Evolutionary conservation across 441 rosid species (phyloP).

Genomic region (Pelargonium hybrid): DNA sequence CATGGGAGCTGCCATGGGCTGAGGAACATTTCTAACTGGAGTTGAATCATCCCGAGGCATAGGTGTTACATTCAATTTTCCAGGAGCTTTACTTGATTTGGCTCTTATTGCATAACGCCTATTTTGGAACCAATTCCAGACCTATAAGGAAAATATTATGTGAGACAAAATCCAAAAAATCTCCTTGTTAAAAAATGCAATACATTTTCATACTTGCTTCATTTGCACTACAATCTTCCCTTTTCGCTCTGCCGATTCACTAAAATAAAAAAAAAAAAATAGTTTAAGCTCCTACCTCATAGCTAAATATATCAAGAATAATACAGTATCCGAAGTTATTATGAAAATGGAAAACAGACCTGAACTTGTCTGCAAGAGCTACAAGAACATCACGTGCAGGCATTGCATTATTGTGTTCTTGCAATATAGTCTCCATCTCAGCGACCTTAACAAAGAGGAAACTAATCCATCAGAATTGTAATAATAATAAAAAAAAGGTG

Average conservation of each 20-base stretch:
- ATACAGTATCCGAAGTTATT: constrained; percentile 9
- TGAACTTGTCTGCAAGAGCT: constrained; percentile 75
- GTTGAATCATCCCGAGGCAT: constrained; percentile 52
- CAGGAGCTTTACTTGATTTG: constrained; percentile 66
- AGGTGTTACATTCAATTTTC: constrained; percentile 62
- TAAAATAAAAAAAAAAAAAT: constrained; percentile 27
- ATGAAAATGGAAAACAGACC: constrained; percentile 37
- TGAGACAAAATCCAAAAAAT: constrained; percentile 8
- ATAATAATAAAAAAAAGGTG: neutral
- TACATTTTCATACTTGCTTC: constrained; percentile 58
- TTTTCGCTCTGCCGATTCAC: constrained; percentile 68
- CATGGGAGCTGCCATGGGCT: constrained; percentile 42
- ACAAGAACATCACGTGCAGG: constrained; percentile 66
- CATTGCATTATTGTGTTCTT: constrained; percentile 65
- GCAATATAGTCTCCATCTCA: constrained; percentile 88
- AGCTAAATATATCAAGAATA: constrained; percentile 4
- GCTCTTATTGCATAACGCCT: constrained; percentile 89
- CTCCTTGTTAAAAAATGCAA: constrained; percentile 8
- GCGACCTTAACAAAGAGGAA: constrained; percentile 38
- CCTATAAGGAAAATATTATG: constrained; percentile 28
- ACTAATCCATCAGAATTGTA: neutral
- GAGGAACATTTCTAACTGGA: constrained; percentile 49
- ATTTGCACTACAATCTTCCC: constrained; percentile 80
- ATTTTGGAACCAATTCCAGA: constrained; percentile 99
- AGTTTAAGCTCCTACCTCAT: constrained; percentile 8